These are phyloP conservation scores for Micractinium sp. DNA, from an alignment of 139 green algal species.

Conservation along the genomic window DNA sequence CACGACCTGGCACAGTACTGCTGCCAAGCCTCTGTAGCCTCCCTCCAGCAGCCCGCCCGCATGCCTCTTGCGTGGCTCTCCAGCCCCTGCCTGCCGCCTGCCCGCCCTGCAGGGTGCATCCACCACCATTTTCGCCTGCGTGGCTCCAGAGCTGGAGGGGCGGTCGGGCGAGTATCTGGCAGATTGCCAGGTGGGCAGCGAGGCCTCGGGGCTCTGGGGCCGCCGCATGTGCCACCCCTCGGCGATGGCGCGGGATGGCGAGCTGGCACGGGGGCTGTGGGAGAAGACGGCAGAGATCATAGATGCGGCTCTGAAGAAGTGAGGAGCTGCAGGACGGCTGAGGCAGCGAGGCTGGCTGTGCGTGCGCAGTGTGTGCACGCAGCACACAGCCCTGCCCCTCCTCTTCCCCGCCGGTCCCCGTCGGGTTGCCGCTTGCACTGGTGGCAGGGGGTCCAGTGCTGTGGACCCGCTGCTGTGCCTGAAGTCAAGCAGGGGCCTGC, in stretches of 20 bases:
- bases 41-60: no score
- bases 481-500: no score
- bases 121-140: conserved; percentile 4
- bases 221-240: not conserved
- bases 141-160: not conserved
- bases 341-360: no score
- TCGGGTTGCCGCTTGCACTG: no score
- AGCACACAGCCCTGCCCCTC: no score
- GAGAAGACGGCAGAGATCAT: not conserved
- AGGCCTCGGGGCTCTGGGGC: not conserved
- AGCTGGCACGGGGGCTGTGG: conserved; percentile 13
- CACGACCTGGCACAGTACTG: no score
- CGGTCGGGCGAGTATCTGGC: conserved; percentile 9
- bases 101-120: not conserved
- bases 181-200: not conserved
- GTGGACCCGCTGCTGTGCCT: no score
- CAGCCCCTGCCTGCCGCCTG: not conserved
- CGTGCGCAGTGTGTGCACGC: no score
- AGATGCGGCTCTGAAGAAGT: not conserved
- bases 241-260: not conserved
- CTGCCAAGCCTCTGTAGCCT: no score
- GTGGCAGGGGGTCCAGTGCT: no score
- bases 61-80: not conserved
- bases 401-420: no score
- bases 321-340: not conserved